Evolutionary conservation across 495 filamentous ascomycete species (phyloP).

Genomic region (Talaromyces stipitatus): DNA sequence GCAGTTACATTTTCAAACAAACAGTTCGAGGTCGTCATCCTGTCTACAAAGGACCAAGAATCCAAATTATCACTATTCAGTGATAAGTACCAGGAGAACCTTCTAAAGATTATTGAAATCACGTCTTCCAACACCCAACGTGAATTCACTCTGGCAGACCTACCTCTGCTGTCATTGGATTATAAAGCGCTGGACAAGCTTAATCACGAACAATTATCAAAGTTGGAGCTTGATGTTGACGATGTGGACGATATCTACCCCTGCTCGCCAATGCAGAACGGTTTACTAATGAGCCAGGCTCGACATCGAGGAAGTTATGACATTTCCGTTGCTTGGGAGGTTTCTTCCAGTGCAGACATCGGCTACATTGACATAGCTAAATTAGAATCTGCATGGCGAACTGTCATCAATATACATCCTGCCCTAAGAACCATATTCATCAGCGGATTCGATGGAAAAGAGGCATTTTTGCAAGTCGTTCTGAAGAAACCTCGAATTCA

Average conservation of each 20-base stretch:
- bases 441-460: background rate
- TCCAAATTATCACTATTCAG: too few relatives aligned
- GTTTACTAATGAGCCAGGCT: conserved; percentile 42
- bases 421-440: conserved; percentile 5
- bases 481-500: background rate
- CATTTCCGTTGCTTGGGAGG: conserved; percentile 8
- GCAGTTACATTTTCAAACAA: too few relatives aligned
- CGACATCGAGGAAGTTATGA: conserved; percentile 23
- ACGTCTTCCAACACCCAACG: too few relatives aligned
- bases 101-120: too few relatives aligned
- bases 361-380: background rate
- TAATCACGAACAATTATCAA: background rate
- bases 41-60: too few relatives aligned
- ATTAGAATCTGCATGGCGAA: background rate
- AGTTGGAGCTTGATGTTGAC: conserved; percentile 7
- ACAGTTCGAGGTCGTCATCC: too few relatives aligned
- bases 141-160: conserved; percentile 46
- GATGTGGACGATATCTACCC: conserved; percentile 45
- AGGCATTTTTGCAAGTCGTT: background rate
- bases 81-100: too few relatives aligned
- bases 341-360: background rate
- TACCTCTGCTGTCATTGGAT: conserved; percentile 43
- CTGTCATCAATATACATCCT: background rate
- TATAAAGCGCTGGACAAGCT: conserved; percentile 34
- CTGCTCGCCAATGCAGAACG: conserved; percentile 50